Percentiles rank a stretch among this genome's conserved stretches.
phyloP scores from a whole-genome alignment of 495 filamentous ascomycete genomes.

The Gamarada debralockiae region DNA sequence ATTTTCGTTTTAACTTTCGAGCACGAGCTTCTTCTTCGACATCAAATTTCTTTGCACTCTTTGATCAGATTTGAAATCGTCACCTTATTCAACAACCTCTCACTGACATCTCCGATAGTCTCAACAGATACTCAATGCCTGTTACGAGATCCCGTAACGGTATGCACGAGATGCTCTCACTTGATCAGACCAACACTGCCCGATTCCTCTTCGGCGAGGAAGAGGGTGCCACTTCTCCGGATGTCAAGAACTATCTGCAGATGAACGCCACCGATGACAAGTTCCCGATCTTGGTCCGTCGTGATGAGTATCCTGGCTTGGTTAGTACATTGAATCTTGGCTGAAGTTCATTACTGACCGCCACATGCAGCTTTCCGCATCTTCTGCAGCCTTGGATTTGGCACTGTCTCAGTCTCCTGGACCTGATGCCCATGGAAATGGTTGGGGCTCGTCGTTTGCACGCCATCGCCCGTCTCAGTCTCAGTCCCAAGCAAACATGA shows the following conservation, averaged over 20 bases:
- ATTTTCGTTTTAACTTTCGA: no score
- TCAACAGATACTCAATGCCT: conserved; percentile 89
- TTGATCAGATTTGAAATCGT: neutral
- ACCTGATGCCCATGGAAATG: conserved; percentile 47
- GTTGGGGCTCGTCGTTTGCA: conserved; percentile 57
- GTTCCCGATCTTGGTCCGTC: conserved; percentile 53
- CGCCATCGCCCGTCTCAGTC: conserved; percentile 54
- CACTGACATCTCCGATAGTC: conserved; percentile 39
- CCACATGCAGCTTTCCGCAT: conserved; percentile 64
- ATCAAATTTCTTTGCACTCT: neutral
- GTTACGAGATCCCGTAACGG: conserved; percentile 64
- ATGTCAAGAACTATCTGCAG: conserved; percentile 63
- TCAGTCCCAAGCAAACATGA: conserved; percentile 72
- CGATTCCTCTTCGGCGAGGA: conserved; percentile 84
- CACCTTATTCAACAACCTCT: conserved; percentile 21
- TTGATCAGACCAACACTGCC: conserved; percentile 72
- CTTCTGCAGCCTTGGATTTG: conserved; percentile 77
- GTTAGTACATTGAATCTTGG: conserved; percentile 15
- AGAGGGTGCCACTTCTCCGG: conserved; percentile 55
- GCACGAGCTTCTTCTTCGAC: neutral
- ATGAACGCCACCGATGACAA: conserved; percentile 75
- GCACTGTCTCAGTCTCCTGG: conserved; percentile 67
- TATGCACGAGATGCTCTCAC: conserved; percentile 46
- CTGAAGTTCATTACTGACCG: conserved; percentile 24
- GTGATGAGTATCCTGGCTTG: conserved; percentile 19